A percentile compares a stretch with the other conserved stretches of the same genome.
Conservation (phyloP, 352 stramenopile species). For the Phytophthora sojae region DNA sequence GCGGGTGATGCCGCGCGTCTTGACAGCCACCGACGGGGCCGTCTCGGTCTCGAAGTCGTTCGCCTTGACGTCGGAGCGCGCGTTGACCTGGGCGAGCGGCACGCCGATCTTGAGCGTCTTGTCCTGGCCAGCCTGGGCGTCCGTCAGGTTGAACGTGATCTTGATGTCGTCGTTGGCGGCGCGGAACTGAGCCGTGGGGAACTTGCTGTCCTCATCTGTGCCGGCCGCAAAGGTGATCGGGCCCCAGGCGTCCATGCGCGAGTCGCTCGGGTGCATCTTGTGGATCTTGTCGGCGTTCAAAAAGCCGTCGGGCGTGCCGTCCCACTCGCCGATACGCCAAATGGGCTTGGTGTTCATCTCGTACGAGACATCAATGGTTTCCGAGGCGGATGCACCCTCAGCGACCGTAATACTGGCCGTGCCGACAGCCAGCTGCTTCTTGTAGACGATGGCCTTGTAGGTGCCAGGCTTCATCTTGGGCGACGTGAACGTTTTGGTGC, state of each 20-base stretch:
- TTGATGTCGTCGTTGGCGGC: slow-evolving; percentile 40
- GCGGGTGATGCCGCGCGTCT: slow-evolving; percentile 56
- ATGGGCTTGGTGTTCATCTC: slow-evolving; percentile 28
- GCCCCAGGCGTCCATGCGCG: slow-evolving; percentile 43
- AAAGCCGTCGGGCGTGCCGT: slow-evolving; percentile 55
- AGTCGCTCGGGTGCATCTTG: slow-evolving; percentile 57
- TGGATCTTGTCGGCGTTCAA: slow-evolving; percentile 64
- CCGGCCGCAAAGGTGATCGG: slow-evolving; percentile 34
- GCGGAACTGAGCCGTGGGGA: slow-evolving; percentile 59
- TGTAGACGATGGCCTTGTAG: slow-evolving; percentile 58
- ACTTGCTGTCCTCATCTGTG: slow-evolving; percentile 29
- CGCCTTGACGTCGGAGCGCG: slow-evolving; percentile 37
- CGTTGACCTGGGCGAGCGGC: slow-evolving; percentile 44
- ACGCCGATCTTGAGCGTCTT: slow-evolving; percentile 52
- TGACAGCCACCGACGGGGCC: slow-evolving; percentile 41
- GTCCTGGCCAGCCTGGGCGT: slow-evolving; percentile 23
- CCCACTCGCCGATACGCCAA: slow-evolving; percentile 48
- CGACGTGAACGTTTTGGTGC: slow-evolving; percentile 42
- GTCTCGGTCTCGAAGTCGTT: slow-evolving; percentile 41
- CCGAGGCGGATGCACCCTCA: slow-evolving; percentile 13
- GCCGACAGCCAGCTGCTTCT: slow-evolving; percentile 54
- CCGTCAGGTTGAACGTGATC: slow-evolving; percentile 44
- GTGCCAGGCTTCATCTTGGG: slow-evolving; percentile 53
- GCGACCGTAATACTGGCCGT: slow-evolving; percentile 30
- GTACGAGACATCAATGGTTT: slow-evolving; percentile 41